Percentiles rank a stretch among this genome's conserved stretches.
These are phyloP conservation scores for Mimosa bimucronata DNA, from an alignment of 306 rosid species.

Conservation along the genomic window DNA sequence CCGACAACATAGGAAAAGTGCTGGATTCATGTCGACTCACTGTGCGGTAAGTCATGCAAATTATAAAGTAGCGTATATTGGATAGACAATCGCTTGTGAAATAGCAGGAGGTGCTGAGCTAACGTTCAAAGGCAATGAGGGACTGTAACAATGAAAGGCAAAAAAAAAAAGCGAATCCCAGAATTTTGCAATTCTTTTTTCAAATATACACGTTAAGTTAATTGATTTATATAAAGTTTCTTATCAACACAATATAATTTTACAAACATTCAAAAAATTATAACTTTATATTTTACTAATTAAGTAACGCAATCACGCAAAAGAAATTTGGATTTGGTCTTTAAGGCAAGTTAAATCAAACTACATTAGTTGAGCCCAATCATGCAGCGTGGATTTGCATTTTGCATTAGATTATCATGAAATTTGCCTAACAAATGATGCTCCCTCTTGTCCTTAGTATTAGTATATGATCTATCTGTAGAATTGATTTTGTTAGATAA, in stretches of 20 bases:
- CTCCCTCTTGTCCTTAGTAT: no score
- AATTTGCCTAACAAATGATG: not conserved
- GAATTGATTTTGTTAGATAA: no score
- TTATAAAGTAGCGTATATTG: not conserved
- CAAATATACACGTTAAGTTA: not conserved
- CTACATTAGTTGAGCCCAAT: not conserved
- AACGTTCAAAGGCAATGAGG: not conserved
- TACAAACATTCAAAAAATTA: not conserved
- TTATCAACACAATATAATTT: not conserved
- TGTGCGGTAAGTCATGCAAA: not conserved
- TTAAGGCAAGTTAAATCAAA: not conserved
- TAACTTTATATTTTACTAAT: not conserved
- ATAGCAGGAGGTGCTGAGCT: not conserved
- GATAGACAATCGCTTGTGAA: not conserved
- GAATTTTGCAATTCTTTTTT: not conserved
- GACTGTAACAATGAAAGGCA: not conserved
- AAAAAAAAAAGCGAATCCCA: not conserved
- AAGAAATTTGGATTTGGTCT: not conserved
- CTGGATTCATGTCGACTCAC: not conserved
- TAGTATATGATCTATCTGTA: no score
- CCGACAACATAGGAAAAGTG: not conserved
- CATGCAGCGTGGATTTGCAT: not conserved
- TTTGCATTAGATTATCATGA: not conserved
- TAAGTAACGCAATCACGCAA: not conserved
- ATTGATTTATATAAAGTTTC: not conserved